Evolutionary conservation across 495 filamentous ascomycete species (phyloP).

Genomic region (Podospora pseudopauciseta): DNA sequence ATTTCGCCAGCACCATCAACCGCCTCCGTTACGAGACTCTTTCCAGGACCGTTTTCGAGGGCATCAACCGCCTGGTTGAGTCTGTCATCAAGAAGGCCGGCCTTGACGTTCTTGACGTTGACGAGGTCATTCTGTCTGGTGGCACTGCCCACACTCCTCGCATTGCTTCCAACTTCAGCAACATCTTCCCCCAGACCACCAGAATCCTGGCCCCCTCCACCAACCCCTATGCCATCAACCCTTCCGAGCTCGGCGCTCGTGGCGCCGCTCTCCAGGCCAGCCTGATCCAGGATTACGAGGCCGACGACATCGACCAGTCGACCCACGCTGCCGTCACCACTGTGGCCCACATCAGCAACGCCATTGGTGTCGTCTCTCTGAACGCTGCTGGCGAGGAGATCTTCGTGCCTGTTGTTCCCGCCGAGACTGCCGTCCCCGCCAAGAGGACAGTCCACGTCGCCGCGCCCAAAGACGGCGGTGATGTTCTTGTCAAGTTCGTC

Average conservation of each 20-base stretch:
- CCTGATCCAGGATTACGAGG: slow-evolving; percentile 85
- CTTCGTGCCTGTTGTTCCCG: slow-evolving; percentile 73
- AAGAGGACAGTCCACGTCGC: slow-evolving; percentile 74
- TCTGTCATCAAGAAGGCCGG: slow-evolving; percentile 86
- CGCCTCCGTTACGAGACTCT: slow-evolving; percentile 90
- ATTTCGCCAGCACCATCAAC: slow-evolving; percentile 90
- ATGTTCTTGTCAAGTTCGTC: slow-evolving; percentile 79
- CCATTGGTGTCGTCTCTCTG: slow-evolving; percentile 82
- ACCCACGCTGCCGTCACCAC: slow-evolving; percentile 94
- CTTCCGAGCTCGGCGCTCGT: slow-evolving; percentile 80
- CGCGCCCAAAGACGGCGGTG: slow-evolving; percentile 71
- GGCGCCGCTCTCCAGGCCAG: slow-evolving; percentile 95
- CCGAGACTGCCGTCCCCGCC: slow-evolving; percentile 87
- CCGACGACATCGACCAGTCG: slow-evolving; percentile 89
- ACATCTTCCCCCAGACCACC: slow-evolving; percentile 78
- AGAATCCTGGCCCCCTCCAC: slow-evolving; percentile 80
- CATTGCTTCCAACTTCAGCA: slow-evolving; percentile 69
- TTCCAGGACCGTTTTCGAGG: slow-evolving; percentile 73
- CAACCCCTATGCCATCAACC: slow-evolving; percentile 75
- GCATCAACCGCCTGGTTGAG: slow-evolving; percentile 81
- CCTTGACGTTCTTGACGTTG: slow-evolving; percentile 86
- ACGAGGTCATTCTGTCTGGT: slow-evolving; percentile 91
- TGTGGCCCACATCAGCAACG: slow-evolving; percentile 80
- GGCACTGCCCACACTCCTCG: slow-evolving; percentile 91
- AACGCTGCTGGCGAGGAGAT: slow-evolving; percentile 55